Conservation (phyloP, 345 rosid genomes). For the Citrus glauca region DNA sequence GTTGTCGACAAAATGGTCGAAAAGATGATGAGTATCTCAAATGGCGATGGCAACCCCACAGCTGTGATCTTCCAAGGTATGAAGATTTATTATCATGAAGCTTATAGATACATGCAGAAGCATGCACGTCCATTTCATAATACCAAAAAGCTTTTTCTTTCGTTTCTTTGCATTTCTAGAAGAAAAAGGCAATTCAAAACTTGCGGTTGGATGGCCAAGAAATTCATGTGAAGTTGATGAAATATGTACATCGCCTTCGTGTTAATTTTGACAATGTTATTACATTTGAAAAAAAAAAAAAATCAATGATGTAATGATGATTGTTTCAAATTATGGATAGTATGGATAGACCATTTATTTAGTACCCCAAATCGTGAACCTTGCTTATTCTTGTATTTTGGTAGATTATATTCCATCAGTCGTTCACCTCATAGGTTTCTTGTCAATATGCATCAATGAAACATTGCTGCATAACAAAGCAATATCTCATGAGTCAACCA, state of each 20-base stretch:
- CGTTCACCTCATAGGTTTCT: not conserved
- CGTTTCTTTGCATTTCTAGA: too few species aligned
- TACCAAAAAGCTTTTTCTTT: too few species aligned
- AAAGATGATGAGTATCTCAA: slow-evolving; percentile 51
- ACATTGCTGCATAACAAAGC: not conserved
- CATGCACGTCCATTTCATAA: slow-evolving; percentile 6
- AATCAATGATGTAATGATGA: too few species aligned
- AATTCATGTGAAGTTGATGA: not conserved
- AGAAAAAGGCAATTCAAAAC: too few species aligned
- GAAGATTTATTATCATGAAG: not conserved
- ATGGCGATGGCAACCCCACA: slow-evolving; percentile 91
- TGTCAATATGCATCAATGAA: not conserved
- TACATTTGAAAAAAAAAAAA: too few species aligned
- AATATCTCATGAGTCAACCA: not conserved
- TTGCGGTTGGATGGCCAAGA: not conserved
- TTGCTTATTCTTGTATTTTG: too few species aligned
- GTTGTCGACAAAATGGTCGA: slow-evolving; percentile 61
- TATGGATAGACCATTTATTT: too few species aligned
- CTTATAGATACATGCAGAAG: not conserved
- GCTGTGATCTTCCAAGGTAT: slow-evolving; percentile 80
- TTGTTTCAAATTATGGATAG: too few species aligned
- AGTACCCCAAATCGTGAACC: too few species aligned
- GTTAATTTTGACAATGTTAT: too few species aligned
- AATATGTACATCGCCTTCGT: not conserved
- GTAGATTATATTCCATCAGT: not conserved